Evolutionary conservation across 371 early-diverging fungal genomes (phyloP).

Genomic region (Circinella minor): DNA sequence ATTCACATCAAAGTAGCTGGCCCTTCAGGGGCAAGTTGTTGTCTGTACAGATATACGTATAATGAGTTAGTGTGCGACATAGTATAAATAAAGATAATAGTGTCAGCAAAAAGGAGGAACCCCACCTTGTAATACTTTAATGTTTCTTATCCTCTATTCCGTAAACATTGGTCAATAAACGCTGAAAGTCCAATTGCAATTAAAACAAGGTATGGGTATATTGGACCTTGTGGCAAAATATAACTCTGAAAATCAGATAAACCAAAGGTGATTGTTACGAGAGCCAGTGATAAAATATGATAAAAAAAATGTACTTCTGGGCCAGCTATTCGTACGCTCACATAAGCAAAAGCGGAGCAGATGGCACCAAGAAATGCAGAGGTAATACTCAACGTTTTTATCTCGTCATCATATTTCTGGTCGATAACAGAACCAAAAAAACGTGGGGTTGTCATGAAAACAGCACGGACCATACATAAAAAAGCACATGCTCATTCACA

Average conservation of each 20-base stretch:
- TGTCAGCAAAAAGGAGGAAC: no score
- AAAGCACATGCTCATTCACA: constrained; percentile 58
- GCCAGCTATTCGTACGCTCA: constrained; percentile 72
- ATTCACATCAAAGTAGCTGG: constrained; percentile 76
- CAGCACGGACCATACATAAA: constrained; percentile 65
- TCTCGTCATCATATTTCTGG: background rate
- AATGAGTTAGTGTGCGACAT: constrained; percentile 20
- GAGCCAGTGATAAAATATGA: constrained; percentile 77
- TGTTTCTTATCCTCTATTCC: constrained; percentile 41
- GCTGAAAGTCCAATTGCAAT: constrained; percentile 38
- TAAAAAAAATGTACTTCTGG: constrained; percentile 66
- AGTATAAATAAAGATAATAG: no score
- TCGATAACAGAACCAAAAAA: constrained; percentile 26
- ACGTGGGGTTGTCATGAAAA: constrained; percentile 65
- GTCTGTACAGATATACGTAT: constrained; percentile 17
- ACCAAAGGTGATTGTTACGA: constrained; percentile 50
- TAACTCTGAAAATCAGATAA: constrained; percentile 31
- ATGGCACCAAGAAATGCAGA: constrained; percentile 61
- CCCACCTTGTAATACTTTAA: no score
- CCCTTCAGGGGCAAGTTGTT: constrained; percentile 76
- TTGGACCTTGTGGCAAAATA: constrained; percentile 35
- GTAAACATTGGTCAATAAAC: constrained; percentile 72
- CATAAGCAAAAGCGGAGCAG: constrained; percentile 68
- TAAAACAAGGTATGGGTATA: background rate
- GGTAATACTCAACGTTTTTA: constrained; percentile 40